These are phyloP conservation scores for Pelargonium myrrhifolium DNA, from an alignment of 441 rosid species.

Conservation along the genomic window DNA sequence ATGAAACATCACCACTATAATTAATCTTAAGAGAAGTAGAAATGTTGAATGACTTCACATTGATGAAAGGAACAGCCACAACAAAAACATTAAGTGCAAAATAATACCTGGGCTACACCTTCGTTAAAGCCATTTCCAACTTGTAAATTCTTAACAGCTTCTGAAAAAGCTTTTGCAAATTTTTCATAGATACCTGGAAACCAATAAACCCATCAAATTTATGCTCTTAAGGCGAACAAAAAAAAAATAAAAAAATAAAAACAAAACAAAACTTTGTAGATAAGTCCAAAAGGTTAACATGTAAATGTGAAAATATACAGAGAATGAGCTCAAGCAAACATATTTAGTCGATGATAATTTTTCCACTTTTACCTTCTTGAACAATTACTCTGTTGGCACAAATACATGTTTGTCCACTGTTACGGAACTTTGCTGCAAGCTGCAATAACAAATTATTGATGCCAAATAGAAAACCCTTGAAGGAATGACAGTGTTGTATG, in stretches of 20 bases:
- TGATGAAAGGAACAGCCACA: not conserved
- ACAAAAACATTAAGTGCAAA: not conserved
- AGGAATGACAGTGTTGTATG: not conserved
- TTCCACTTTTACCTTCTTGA: constrained; percentile 66
- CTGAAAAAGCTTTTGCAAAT: constrained; percentile 70
- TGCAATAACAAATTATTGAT: constrained; percentile 31
- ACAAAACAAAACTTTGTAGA: too few species aligned
- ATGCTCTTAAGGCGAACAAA: too few species aligned
- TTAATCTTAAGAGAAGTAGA: constrained; percentile 3
- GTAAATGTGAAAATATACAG: too few species aligned
- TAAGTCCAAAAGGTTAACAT: too few species aligned
- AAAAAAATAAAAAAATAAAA: too few species aligned
- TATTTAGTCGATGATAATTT: too few species aligned
- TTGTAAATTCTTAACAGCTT: constrained; percentile 72
- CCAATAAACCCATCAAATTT: not conserved
- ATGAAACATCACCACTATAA: not conserved
- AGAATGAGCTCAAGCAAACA: too few species aligned
- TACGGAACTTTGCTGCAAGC: constrained; percentile 93
- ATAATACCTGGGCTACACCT: constrained; percentile 60
- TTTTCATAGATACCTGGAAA: constrained; percentile 83
- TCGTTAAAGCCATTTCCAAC: constrained; percentile 88
- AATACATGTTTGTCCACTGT: constrained; percentile 95
- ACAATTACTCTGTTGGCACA: constrained; percentile 86
- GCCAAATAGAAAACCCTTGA: not conserved
- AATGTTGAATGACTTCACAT: not conserved